Evolutionary conservation across 371 early-diverging fungal genomes (phyloP), one percentile per base, ranked within the genome.

Genomic region (Rhizomucor pusillus): DNA sequence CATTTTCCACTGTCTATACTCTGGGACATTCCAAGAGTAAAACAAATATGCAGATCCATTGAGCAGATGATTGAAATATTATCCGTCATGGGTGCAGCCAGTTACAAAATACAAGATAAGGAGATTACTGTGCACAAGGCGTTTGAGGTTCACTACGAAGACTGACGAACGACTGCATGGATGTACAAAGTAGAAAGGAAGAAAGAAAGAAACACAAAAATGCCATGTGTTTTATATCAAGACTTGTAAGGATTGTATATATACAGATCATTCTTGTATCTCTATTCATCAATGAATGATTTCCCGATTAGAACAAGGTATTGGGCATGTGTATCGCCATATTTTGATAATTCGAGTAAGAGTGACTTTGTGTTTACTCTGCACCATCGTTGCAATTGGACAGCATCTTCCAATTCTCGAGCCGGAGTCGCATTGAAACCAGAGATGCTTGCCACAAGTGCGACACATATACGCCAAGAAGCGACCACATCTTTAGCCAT

Each of bases 401-500:
- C 71, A 11, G 69, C 66, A 7, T 73, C 67, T 47, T 76, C 71
- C 1, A 76, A 25, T n/a, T 69, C 69, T 20, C 53, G 60, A 36
- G 68, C 60, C 14, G 71, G 65, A 12, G 54, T 59, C 4, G 54
- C 47, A 52, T 57, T 50, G 2, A 60, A 49, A 25, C 64, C 66
- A 1, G 52, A 57, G 1, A 57, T 60, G 16, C 69, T 57, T 35
- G 64, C 59, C 12, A 54, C 47, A n/a, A 73, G 52, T 11, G 80
- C 77, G n/a, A 69, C 56, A 48, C 72, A 76, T 20, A 76, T 72
- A 10, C 77, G 63, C 73, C 77, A 79, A 1, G 77, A 69, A 0
- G 77, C 75, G 43, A 72, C 63, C 5, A 73, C 65, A 19, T 67
- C 60, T 41, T 79, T 76, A 34, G 67, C 25, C 62, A 69, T 66